Evolutionary conservation across 2,329 filamentous ascomycete species (phyloP), one percentile per base, ranked within the genome.

Genomic region (Hymenoscyphus repandus): DNA sequence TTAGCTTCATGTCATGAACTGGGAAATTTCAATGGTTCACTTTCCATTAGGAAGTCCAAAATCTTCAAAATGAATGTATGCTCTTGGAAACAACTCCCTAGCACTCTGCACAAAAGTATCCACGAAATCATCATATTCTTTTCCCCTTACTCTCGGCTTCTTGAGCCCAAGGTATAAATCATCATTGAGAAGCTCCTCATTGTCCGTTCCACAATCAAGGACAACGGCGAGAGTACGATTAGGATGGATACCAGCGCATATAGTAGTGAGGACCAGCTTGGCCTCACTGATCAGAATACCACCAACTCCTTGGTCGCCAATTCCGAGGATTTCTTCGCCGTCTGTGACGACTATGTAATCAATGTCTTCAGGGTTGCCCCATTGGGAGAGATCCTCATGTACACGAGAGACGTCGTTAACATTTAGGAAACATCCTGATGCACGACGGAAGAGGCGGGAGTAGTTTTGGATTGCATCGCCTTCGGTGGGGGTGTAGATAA

Each of bases 401-500:
- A 95, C 78, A 5, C 79, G 72, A 34, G 86, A 82, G 5, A 78
- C 69, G 49, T 90, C 80, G 15, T 81, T 73, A 43, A 95, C 86
- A 60, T 86, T 89, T 45, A 95, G 68, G 58, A 90, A 95, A 60
- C 88, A 90, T 0, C 90, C 90, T 58, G 92, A 86, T 0, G 90
- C 88, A 15, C 80, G 75, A 10, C 90, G 74, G 62, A 95, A 95
- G 0, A 93, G 67, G 0, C 83, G 72, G 0, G 88, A 93, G 64
- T 88, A 95, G 56, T 91, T 87, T 58, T 88, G 81, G 45, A 95
- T 95, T 0, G 90, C 90, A 37, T 95, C 88, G 7, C 88, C 89
- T 69, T 95, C 90, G 0, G 90, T 95, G 0, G 90, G 90, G 0
- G 90, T 95, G 64, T 95, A 96, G 27, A 95, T 88, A n/a, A 95